Conservation (phyloP, 352 stramenopile species). For the Phytophthora nicotianae region DNA sequence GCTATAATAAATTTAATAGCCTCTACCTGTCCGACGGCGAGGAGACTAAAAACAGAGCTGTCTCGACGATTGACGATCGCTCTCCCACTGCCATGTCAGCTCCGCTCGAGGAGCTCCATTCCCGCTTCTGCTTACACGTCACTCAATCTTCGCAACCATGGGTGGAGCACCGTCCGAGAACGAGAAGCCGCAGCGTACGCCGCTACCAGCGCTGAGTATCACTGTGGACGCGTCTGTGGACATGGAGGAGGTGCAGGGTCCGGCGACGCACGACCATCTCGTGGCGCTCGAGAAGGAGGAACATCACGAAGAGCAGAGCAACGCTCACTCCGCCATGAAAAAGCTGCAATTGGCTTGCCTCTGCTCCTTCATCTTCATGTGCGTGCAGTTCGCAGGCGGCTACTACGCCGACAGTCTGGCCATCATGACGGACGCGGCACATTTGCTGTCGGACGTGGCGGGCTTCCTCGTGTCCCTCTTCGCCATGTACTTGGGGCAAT, state of each 20-base stretch:
- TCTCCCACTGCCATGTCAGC: conserved; percentile 20
- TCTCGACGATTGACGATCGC: conserved; percentile 20
- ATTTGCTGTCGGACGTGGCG: conserved; percentile 78
- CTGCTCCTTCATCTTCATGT: conserved; percentile 95
- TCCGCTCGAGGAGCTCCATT: conserved; percentile 18
- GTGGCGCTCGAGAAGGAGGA: conserved; percentile 31
- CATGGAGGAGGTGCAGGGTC: conserved; percentile 46
- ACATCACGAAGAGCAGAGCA: conserved; percentile 38
- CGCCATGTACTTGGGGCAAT: conserved; percentile 74
- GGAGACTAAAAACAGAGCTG: conserved; percentile 8
- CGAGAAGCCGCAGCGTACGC: conserved; percentile 21
- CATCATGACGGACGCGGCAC: conserved; percentile 93
- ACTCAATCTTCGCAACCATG: neutral
- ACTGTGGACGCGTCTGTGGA: conserved; percentile 33
- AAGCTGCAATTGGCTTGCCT: conserved; percentile 77
- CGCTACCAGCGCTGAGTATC: conserved; percentile 39
- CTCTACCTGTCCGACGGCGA: conserved; percentile 5
- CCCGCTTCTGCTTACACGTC: conserved; percentile 12
- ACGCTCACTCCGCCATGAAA: conserved; percentile 48
- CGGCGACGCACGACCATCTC: conserved; percentile 41
- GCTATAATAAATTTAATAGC: conserved; percentile 1
- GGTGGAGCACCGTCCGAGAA: conserved; percentile 1
- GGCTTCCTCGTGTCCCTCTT: conserved; percentile 86
- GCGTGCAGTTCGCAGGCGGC: conserved; percentile 94
- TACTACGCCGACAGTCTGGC: conserved; percentile 94